These are phyloP conservation scores for Euphorbia celastroides DNA, from an alignment of 441 rosid species.

Conservation along the genomic window DNA sequence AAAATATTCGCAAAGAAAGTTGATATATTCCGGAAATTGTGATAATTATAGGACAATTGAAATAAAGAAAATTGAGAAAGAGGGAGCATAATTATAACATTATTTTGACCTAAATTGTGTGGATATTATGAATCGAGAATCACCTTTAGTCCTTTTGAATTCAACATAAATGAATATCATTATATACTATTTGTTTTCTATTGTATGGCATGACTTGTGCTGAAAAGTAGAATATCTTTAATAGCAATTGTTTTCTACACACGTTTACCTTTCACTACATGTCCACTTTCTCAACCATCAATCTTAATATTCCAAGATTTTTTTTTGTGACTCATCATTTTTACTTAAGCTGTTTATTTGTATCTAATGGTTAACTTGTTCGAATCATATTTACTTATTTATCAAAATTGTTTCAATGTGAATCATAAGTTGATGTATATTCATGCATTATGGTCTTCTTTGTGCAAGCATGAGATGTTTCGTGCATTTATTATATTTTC, in stretches of 20 bases:
- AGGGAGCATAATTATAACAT: background rate
- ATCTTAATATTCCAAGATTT: background rate
- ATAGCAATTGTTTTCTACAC: background rate
- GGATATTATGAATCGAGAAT: background rate
- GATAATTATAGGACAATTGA: background rate
- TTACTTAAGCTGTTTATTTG: too few species aligned
- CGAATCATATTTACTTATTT: too few species aligned
- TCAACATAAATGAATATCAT: background rate
- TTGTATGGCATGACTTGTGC: background rate
- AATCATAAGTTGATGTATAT: too few species aligned
- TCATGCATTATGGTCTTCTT: too few species aligned
- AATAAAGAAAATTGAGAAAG: background rate
- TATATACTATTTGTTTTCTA: background rate
- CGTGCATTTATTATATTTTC: too few species aligned
- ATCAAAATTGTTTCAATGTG: too few species aligned
- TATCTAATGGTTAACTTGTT: too few species aligned
- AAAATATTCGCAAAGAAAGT: too few species aligned
- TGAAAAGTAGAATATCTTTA: constrained; percentile 1
- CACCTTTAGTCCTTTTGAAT: background rate
- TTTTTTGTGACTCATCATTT: too few species aligned
- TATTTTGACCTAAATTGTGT: background rate
- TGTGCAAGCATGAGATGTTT: too few species aligned
- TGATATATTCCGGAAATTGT: too few species aligned
- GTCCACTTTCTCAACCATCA: background rate
- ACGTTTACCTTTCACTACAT: background rate